phyloP scores from a whole-genome alignment of 768 basidiomycete species.

The Suillus plorans region DNA sequence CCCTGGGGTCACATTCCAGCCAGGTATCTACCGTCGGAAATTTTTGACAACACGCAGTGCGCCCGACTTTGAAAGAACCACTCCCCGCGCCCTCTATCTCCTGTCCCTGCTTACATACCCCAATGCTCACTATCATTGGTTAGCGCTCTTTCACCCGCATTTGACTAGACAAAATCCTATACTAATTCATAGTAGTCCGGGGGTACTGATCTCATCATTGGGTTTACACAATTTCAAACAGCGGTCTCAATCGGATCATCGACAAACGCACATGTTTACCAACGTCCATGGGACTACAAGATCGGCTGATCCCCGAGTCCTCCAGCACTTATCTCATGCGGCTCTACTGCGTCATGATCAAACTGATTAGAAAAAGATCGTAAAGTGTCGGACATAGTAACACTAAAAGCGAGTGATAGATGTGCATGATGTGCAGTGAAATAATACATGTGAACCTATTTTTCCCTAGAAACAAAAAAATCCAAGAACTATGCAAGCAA shows the following conservation, averaged over 20 bases:
- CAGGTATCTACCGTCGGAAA: too few species aligned
- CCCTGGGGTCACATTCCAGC: too few species aligned
- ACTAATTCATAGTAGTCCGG: neutral
- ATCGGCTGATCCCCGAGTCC: neutral
- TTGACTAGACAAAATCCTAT: too few species aligned
- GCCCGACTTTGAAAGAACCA: conserved; percentile 25
- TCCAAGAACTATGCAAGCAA: conserved; percentile 17
- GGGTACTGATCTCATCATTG: too few species aligned
- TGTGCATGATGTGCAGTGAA: conserved; percentile 30
- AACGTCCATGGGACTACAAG: neutral
- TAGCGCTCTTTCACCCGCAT: too few species aligned
- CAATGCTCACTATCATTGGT: neutral
- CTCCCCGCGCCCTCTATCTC: conserved; percentile 8
- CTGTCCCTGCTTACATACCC: conserved; percentile 22
- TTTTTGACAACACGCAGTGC: too few species aligned
- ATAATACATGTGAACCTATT: conserved; percentile 33
- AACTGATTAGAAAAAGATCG: conserved; percentile 30
- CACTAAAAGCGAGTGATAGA: conserved; percentile 26
- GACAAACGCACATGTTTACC: neutral
- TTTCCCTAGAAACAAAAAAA: conserved; percentile 19
- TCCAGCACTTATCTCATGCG: neutral
- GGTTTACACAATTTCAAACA: neutral
- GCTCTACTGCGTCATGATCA: conserved; percentile 11
- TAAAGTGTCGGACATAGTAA: conserved; percentile 31
- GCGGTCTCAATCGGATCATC: conserved; percentile 2